Conservation (phyloP, 331 rosid species). For the Spiraea crenata region DNA sequence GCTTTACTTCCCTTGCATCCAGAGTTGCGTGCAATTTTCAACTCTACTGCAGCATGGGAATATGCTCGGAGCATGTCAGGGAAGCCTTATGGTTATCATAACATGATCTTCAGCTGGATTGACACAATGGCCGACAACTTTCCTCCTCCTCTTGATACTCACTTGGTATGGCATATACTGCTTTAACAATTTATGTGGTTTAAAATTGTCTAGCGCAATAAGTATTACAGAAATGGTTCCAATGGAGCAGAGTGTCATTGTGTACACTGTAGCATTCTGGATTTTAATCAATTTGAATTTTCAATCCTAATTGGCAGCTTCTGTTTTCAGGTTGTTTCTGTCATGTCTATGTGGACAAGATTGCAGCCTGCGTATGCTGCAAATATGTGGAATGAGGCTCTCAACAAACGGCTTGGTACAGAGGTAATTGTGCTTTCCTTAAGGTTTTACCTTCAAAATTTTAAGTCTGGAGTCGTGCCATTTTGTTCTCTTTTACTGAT, state of each 20-base stretch:
- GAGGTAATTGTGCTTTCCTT: conserved; percentile 46
- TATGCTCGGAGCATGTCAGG: conserved; percentile 91
- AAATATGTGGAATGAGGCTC: conserved; percentile 96
- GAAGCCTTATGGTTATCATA: conserved; percentile 98
- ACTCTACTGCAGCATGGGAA: conserved; percentile 92
- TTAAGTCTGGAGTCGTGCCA: neutral
- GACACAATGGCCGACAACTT: conserved; percentile 91
- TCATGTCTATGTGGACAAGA: conserved; percentile 94
- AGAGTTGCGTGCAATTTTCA: conserved; percentile 66
- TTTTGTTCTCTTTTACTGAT: neutral
- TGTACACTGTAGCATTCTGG: neutral
- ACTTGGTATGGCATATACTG: conserved; percentile 58
- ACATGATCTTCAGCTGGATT: conserved; percentile 99
- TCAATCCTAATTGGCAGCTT: conserved; percentile 16
- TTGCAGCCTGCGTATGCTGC: conserved; percentile 98
- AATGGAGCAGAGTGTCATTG: conserved; percentile 1
- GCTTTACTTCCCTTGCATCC: conserved; percentile 94
- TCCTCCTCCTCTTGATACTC: conserved; percentile 99
- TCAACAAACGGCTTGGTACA: conserved; percentile 84
- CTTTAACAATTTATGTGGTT: neutral
- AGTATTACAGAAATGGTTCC: conserved; percentile 18
- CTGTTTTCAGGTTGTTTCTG: conserved; percentile 74
- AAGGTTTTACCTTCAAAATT: neutral
- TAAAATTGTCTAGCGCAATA: neutral
- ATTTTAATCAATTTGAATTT: neutral